Base-by-base conservation (phyloP, 192 early-diverging fungal genomes). In the Backusella circina region DNA sequence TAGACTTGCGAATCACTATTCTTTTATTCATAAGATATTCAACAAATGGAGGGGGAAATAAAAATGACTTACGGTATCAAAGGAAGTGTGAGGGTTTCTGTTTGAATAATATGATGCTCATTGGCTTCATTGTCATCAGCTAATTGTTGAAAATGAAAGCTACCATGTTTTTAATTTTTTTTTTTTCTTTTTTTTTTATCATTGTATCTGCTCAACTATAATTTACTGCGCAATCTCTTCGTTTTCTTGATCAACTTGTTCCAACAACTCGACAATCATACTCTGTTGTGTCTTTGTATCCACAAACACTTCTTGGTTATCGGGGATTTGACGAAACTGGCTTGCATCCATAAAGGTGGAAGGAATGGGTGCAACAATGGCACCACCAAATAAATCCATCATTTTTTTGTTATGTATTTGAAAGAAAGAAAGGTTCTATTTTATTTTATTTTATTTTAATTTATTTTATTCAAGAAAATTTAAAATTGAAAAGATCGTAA, bases 291-390 rank as follows among this genome's bases (percentile, higher is more conserved):
- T 90, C 6, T 72, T 81, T 30, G 80, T 79, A 70, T 92, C 85
- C 8, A 91, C 90, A 82, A 94, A 98, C 6, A 97, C 96, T 76
- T 98, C 96, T 82, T 98, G 96, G 80, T 96, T 91, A 83, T 94
- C 92, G 0, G 96, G 95, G 0, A 98, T 88, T 54, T 93, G 79
- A 33, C 96, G 91, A 15, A 97, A 75, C n/a, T 86, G 68, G 75
- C 95, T 96, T 82, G 79, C 79, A 74, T 77, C 79, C 2, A 80
- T 26, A 70, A 70, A 80, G 0, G 71, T 74, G 16, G 31, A 13
- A 16, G 68, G 70, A 12, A 80, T 21, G 9, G 72, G 54, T 31
- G 75, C 64, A 47, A 37, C 41, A 28, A 80, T 73, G 12, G 75
- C 75, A 9, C 79, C 79, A 21, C 79, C 79, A 71, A 80, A 80